phyloP scores from a whole-genome alignment of 805 yeast species.

The Helenozyma rhizophorensis region DNA sequence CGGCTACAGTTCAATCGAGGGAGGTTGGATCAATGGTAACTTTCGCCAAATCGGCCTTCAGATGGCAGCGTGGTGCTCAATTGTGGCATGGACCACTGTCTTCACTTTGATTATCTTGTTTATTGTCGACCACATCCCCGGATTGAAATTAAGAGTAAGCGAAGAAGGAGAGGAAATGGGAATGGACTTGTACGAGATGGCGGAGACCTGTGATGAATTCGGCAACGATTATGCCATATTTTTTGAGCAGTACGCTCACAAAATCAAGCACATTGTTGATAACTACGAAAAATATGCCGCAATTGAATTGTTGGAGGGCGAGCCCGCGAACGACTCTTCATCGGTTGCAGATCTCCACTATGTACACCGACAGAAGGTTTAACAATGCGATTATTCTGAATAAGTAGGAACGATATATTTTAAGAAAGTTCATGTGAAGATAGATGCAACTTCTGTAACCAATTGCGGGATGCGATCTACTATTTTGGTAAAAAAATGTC shows the following conservation, averaged over 20 bases:
- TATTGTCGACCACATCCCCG: slow-evolving; percentile 48
- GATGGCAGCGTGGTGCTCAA: slow-evolving; percentile 40
- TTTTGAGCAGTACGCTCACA: slow-evolving; percentile 19
- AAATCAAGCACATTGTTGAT: slow-evolving; percentile 10
- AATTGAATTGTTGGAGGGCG: slow-evolving; percentile 11
- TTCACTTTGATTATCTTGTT: slow-evolving; percentile 42
- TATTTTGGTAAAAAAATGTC: no score
- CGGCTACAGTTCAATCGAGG: slow-evolving; percentile 39
- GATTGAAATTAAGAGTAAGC: slow-evolving; percentile 40
- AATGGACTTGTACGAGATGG: slow-evolving; percentile 48
- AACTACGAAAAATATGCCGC: slow-evolving; percentile 7
- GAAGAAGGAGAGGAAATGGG: slow-evolving; percentile 49
- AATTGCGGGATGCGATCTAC: no score
- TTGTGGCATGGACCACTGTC: slow-evolving; percentile 41
- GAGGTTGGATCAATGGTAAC: slow-evolving; percentile 46
- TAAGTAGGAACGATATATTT: no score
- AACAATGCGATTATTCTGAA: no score
- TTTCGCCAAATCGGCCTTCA: slow-evolving; percentile 45
- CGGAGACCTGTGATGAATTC: slow-evolving; percentile 41
- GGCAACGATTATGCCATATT: slow-evolving; percentile 30
- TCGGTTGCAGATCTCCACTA: no score
- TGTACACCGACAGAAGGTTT: no score
- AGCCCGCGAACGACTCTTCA: slow-evolving; percentile 5
- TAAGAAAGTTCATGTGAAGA: no score
- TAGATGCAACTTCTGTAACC: no score